Evolutionary conservation across 148 eudicot species (phyloP), one percentile per base, ranked within the genome.

Genomic region (Cornus kousa): DNA sequence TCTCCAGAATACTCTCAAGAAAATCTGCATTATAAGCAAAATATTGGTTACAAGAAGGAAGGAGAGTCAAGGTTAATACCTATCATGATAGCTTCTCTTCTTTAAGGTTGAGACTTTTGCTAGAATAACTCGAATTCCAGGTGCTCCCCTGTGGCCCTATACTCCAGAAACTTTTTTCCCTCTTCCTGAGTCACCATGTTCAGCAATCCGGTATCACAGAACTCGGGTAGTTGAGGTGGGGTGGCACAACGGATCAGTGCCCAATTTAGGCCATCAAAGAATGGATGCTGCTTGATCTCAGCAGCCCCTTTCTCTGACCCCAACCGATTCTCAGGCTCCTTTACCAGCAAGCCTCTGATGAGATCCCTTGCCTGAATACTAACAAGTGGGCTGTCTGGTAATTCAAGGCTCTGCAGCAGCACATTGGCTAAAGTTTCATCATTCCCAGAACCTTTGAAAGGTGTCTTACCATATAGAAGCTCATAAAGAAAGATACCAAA

Each of bases 241-340:
- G 84, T 80, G 4, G 97, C 94, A 75, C 97, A 94, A 16, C 98
- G 87, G 28, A 94, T 92, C 84, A 94, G 79, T 10, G 98, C 98
- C 98, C 98, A 94, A 72, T 94, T 94, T 71, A 94, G 78, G 14
- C 98, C 98, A 11, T 92, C 91, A 32, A 94, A 94, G 82, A 94
- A 94, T 0, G 95, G 92, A 80, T 94, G 98, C 70, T 92, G 90
- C 80, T 94, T 94, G 50, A 94, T 90, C 87, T 94, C 98, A 20
- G 97, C 97, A 12, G 98, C 95, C 9, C 98, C 98, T 83, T 91
- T 91, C 73, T 91, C 89, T 17, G 90, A 82, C 11, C 98, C 98
- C 67, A 94, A 80, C 55, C 98, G 87, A 46, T 83, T 83, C 71
- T 92, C 92, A 0, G 98, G 97, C 65, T 92, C 98, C 86, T 94